Conservation (phyloP, 2,329 filamentous ascomycete species). For the Scedosporium dehoogii region DNA sequence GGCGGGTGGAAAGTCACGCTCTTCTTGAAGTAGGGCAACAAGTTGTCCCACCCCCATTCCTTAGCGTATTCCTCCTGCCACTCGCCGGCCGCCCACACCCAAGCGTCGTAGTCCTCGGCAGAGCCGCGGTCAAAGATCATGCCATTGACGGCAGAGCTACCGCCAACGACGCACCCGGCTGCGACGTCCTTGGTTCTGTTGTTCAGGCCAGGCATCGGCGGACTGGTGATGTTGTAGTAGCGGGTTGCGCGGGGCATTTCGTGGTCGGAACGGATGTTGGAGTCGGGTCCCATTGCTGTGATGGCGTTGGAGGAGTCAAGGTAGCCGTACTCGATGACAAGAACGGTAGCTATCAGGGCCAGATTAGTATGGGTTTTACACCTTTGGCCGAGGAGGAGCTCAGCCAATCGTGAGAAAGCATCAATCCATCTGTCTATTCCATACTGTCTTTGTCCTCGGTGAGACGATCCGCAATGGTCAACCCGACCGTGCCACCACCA, state of each 20-base stretch:
- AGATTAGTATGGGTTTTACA: not conserved
- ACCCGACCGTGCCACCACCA: conserved; percentile 11
- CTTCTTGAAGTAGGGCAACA: conserved; percentile 12
- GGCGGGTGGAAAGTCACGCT: conserved; percentile 12
- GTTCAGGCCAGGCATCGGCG: conserved; percentile 13
- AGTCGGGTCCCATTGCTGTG: conserved; percentile 2
- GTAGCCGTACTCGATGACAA: conserved; percentile 14
- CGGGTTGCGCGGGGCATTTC: conserved; percentile 13
- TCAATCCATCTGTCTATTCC: not conserved
- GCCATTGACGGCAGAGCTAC: conserved; percentile 11
- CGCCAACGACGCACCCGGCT: conserved; percentile 9
- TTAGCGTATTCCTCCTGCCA: conserved; percentile 1
- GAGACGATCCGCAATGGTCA: conserved; percentile 11
- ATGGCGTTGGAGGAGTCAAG: conserved; percentile 10
- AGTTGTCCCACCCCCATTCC: conserved; percentile 7
- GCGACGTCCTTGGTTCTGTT: conserved; percentile 10
- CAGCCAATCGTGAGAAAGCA: not conserved
- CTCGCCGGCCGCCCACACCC: conserved; percentile 9
- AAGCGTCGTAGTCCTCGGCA: conserved; percentile 12
- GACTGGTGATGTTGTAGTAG: conserved; percentile 16
- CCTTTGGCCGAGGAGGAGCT: not conserved
- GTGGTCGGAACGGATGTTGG: conserved; percentile 8
- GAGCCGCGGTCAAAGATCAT: conserved; percentile 11
- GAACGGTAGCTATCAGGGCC: conserved; percentile 12
- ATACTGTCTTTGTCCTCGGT: conserved; percentile 10